A percentile compares a stretch with the other conserved stretches of the same genome.
These are phyloP conservation scores for Colletotrichum cuscutae DNA, from an alignment of 2,329 filamentous ascomycete species.

Conservation along the genomic window DNA sequence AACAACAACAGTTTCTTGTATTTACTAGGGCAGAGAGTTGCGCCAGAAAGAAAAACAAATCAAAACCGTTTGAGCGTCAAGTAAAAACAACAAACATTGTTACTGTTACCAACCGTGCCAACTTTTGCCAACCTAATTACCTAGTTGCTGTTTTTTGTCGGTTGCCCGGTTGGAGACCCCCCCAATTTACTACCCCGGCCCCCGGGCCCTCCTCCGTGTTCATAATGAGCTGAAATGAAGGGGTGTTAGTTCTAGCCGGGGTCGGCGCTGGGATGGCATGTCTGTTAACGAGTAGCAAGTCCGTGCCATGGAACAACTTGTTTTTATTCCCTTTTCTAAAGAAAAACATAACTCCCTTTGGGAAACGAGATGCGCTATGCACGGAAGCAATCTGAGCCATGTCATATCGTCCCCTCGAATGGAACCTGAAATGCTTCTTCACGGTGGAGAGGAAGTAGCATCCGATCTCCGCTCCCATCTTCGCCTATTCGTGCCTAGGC, in stretches of 20 bases:
- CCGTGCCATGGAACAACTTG: not conserved
- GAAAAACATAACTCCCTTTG: not conserved
- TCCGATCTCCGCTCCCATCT: too few relatives aligned
- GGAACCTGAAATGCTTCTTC: not conserved
- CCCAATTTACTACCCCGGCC: too few relatives aligned
- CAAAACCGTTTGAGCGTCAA: not conserved
- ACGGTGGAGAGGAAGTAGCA: too few relatives aligned
- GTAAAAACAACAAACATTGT: not conserved
- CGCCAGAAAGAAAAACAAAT: not conserved
- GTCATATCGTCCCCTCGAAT: not conserved
- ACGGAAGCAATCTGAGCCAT: not conserved
- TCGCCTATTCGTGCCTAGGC: too few relatives aligned
- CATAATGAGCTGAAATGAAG: slow-evolving; percentile 21
- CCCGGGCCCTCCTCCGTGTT: not conserved
- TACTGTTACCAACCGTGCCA: not conserved
- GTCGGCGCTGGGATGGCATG: not conserved
- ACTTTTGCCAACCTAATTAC: not conserved
- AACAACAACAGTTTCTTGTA: not conserved
- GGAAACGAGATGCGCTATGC: not conserved
- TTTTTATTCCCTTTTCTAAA: not conserved
- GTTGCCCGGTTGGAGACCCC: not conserved
- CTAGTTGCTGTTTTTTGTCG: not conserved
- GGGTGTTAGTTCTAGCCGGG: not conserved
- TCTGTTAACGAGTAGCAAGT: not conserved
- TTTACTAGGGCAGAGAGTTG: not conserved